Evolutionary conservation across 2,329 filamentous ascomycete species (phyloP), one percentile per base, ranked within the genome.

Genomic region (Scedosporium aurantiacum): DNA sequence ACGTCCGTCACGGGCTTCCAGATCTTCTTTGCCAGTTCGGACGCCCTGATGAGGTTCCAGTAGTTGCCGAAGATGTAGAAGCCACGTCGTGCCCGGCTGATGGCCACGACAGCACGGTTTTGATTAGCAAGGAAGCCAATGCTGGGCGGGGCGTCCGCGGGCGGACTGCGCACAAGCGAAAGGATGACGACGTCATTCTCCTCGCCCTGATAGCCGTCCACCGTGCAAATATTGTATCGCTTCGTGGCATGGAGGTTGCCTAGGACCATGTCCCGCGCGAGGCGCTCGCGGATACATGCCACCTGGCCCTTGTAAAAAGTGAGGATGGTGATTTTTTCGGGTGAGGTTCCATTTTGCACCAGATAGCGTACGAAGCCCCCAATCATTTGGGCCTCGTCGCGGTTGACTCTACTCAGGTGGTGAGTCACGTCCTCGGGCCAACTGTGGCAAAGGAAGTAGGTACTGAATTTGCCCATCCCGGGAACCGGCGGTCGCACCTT

Each of bases 181-280:
- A 96, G 75, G 1, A 96, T 70, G 8, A 97, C 79, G 7, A 96
- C 78, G 25, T 92, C 88, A 64, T 96, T 96, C 70, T 96, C 91
- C 67, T 96, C 91, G 12, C 91, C 91, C 70, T 96, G 91, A 68
- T 93, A 96, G 0, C 88, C 90, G 68, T 96, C 92, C 0, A 97
- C 89, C 0, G 91, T 96, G 40, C 84, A 82, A 1, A 96, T 86
- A 2, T 87, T 87, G 68, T 67, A 73, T 43, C 66, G 81, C 68
- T 54, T 64, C 60, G 58, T 45, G 2, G 69, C 71, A 5, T 70
- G 68, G 21, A 68, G 64, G 47, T 61, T 56, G 8, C 37, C 43
- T 45, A 73, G 60, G 60, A 68, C 54, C 41, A 66, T 50, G 45
- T 74, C 69, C 18, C 67, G 65, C 10, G 73, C 71, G 3, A 87